Evolutionary conservation across 768 basidiomycete genomes (phyloP).

Genomic region (Lactarius evosmus): DNA sequence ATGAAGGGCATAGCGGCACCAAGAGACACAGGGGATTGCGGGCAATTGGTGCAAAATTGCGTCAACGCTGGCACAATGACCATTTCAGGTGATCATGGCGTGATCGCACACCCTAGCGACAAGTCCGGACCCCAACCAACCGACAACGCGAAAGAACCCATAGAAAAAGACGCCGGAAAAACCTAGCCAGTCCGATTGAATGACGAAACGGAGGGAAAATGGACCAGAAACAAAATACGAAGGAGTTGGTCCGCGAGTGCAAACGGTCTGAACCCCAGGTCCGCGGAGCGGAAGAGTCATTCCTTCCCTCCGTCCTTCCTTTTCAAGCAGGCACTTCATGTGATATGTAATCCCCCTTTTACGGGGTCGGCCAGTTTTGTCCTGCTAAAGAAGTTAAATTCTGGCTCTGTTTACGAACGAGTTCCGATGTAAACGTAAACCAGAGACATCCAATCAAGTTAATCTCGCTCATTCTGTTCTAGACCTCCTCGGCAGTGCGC

Average conservation of each 20-base stretch:
- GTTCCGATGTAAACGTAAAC: too few relatives aligned
- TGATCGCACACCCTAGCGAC: slow-evolving; percentile 2
- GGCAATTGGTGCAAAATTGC: slow-evolving; percentile 23
- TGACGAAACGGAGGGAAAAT: background rate
- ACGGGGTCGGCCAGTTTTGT: background rate
- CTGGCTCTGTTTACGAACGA: too few relatives aligned
- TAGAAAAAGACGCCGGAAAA: background rate
- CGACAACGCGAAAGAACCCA: background rate
- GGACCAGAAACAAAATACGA: too few relatives aligned
- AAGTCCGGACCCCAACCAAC: background rate
- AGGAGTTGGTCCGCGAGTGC: background rate
- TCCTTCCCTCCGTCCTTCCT: background rate
- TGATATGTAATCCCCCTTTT: background rate
- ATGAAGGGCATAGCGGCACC: background rate
- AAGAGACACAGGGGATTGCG: background rate
- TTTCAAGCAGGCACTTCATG: background rate
- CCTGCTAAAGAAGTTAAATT: too few relatives aligned
- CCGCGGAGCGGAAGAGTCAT: background rate
- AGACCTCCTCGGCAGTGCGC: background rate
- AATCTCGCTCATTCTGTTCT: background rate
- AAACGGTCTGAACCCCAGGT: background rate
- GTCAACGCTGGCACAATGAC: slow-evolving; percentile 13
- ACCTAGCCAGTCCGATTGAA: background rate
- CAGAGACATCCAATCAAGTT: background rate
- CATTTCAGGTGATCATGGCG: slow-evolving; percentile 16